Evolutionary conservation across 2,329 filamentous ascomycete species (phyloP).

Genomic region (Macrophomina pseudophaseolina): DNA sequence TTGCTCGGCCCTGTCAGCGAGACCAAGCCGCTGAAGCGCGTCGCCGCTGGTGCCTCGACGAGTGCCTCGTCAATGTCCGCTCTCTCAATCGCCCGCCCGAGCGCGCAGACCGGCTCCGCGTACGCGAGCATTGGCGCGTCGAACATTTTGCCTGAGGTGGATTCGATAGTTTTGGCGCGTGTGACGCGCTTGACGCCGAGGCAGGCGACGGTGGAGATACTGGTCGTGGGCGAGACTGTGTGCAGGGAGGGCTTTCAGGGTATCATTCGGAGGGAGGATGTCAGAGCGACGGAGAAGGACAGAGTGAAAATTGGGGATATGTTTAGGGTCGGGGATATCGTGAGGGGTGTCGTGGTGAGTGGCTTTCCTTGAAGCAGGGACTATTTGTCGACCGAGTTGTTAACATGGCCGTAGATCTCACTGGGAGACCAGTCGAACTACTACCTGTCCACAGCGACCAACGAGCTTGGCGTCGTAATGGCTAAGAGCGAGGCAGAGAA

Average conservation of each 20-base stretch:
- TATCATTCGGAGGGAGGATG: conserved; percentile 85
- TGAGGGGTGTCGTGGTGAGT: conserved; percentile 79
- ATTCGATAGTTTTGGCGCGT: conserved; percentile 78
- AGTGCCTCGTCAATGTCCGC: conserved; percentile 41
- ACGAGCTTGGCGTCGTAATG: conserved; percentile 93
- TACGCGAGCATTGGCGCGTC: conserved; percentile 45
- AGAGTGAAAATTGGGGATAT: conserved; percentile 88
- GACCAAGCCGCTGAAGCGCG: conserved; percentile 42
- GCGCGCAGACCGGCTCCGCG: conserved; percentile 30
- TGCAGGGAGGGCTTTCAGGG: conserved; percentile 83
- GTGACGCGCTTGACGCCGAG: conserved; percentile 84
- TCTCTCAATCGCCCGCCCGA: conserved; percentile 35
- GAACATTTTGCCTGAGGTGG: conserved; percentile 81
- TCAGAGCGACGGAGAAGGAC: conserved; percentile 88
- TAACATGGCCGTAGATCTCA: conserved; percentile 65
- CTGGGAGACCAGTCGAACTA: conserved; percentile 94
- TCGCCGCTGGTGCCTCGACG: not conserved
- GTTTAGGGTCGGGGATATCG: conserved; percentile 91
- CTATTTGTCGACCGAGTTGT: not conserved
- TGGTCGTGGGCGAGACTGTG: conserved; percentile 72
- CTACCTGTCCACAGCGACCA: conserved; percentile 89
- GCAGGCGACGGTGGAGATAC: conserved; percentile 84
- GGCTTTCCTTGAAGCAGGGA: not conserved
- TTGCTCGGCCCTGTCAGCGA: conserved; percentile 71
- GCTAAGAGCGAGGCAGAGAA: conserved; percentile 86